Evolutionary conservation across 2,329 filamentous ascomycete genomes (phyloP).

Genomic region (Macrophomina tecta): DNA sequence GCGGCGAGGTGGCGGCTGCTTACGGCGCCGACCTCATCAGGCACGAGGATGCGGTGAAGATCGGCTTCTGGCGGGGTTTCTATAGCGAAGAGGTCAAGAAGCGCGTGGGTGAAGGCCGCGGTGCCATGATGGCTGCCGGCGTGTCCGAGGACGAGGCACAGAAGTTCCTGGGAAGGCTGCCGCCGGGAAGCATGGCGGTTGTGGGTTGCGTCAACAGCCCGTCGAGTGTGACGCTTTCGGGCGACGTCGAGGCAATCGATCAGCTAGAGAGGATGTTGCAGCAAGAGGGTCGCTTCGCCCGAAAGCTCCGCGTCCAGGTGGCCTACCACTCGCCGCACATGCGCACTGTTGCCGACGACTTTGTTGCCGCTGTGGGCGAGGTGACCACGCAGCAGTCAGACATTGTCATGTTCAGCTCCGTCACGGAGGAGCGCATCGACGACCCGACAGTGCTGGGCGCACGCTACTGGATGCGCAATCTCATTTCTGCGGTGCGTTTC

Average conservation of each 20-base stretch:
- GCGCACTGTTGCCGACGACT: conserved; percentile 19
- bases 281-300: conserved; percentile 26
- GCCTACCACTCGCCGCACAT: conserved; percentile 34
- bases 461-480: conserved; percentile 48
- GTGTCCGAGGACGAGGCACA: conserved; percentile 27
- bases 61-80: conserved; percentile 29
- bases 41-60: conserved; percentile 23
- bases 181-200: conserved; percentile 27
- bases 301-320: conserved; percentile 30
- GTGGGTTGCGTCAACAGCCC: conserved; percentile 33
- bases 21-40: conserved; percentile 29
- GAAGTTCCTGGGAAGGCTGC: conserved; percentile 23
- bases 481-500: conserved; percentile 46
- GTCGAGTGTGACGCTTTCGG: conserved; percentile 19
- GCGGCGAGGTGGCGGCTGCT: conserved; percentile 30
- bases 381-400: conserved; percentile 36
- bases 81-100: not conserved
- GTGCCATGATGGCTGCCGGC: conserved; percentile 38
- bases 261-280: conserved; percentile 8
- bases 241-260: not conserved
- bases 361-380: conserved; percentile 25
- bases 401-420: conserved; percentile 1
- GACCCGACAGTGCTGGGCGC: not conserved
- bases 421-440: not conserved
- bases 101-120: not conserved